Conservation (phyloP, 2,329 filamentous ascomycete species). For the Aspergillus ochraceoroseus region DNA sequence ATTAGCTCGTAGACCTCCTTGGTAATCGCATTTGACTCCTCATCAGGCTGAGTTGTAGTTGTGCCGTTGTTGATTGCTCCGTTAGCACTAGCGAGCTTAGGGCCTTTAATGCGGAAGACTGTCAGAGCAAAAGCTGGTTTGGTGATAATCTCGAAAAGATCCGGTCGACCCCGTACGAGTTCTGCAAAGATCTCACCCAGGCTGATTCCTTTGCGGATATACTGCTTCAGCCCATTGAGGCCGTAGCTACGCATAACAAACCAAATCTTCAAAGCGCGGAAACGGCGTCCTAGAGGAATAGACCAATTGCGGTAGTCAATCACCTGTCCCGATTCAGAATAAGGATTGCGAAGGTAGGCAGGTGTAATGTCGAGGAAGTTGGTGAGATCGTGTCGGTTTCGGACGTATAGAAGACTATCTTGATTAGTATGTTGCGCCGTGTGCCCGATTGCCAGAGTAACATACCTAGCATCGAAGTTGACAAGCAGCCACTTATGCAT, state of each 20-base stretch:
- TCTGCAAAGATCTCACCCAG: constrained; percentile 66
- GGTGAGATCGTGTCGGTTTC: constrained; percentile 69
- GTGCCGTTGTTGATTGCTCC: constrained; percentile 13
- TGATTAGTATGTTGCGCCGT: too few species aligned
- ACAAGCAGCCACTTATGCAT: constrained; percentile 97
- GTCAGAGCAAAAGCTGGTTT: constrained; percentile 73
- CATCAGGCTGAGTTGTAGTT: constrained; percentile 34
- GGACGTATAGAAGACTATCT: constrained; percentile 69
- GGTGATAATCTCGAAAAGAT: constrained; percentile 72
- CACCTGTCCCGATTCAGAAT: constrained; percentile 74
- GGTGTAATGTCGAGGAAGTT: constrained; percentile 73
- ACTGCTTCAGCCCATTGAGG: constrained; percentile 65
- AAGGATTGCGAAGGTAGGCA: constrained; percentile 75
- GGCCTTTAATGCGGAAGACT: constrained; percentile 62
- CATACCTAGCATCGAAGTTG: constrained; percentile 73
- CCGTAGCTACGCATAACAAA: constrained; percentile 85
- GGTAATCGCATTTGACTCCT: constrained; percentile 62
- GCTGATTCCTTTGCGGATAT: constrained; percentile 64
- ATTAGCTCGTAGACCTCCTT: constrained; percentile 70
- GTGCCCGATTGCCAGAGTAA: too few species aligned
- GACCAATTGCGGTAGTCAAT: constrained; percentile 98
- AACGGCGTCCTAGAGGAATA: constrained; percentile 83
- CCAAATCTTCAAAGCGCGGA: constrained; percentile 89
- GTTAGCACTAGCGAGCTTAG: constrained; percentile 13
- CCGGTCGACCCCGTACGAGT: constrained; percentile 54